Conservation (phyloP, 169 alveolate genomes). For the Cryptosporidium canis region DNA sequence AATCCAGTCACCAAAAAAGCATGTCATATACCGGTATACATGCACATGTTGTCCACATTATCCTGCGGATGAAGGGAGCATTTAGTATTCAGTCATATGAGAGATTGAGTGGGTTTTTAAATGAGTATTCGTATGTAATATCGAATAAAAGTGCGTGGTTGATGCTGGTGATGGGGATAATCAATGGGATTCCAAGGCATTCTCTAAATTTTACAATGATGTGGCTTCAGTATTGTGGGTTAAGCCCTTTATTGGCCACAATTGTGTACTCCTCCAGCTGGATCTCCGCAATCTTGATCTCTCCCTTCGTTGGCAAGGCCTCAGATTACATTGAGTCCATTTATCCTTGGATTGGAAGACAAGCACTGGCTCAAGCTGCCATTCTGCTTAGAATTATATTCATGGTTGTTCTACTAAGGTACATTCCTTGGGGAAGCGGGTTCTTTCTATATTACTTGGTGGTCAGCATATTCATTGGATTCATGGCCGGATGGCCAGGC, state of each 20-base stretch:
- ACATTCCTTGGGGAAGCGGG: conserved; percentile 76
- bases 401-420: conserved; percentile 73
- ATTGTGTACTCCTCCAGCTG: conserved; percentile 76
- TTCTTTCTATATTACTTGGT: conserved; percentile 73
- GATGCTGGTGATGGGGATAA: conserved; percentile 77
- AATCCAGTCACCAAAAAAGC: neutral
- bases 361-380: conserved; percentile 76
- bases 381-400: conserved; percentile 74
- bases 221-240: conserved; percentile 79
- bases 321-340: conserved; percentile 75
- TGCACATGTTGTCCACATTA: neutral
- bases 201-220: conserved; percentile 76
- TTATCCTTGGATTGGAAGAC: conserved; percentile 75
- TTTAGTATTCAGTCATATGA: neutral
- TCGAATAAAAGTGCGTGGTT: conserved; percentile 78
- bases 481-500: conserved; percentile 79
- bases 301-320: conserved; percentile 78
- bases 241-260: conserved; percentile 76
- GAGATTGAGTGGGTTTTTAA: neutral
- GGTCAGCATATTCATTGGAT: conserved; percentile 76
- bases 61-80: neutral
- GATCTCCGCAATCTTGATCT: conserved; percentile 77
- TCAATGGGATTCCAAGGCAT: conserved; percentile 79
- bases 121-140: conserved; percentile 73
- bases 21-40: neutral